phyloP scores from a whole-genome alignment of 1,284 basidiomycete species.

The Fomitopsis palustris region DNA sequence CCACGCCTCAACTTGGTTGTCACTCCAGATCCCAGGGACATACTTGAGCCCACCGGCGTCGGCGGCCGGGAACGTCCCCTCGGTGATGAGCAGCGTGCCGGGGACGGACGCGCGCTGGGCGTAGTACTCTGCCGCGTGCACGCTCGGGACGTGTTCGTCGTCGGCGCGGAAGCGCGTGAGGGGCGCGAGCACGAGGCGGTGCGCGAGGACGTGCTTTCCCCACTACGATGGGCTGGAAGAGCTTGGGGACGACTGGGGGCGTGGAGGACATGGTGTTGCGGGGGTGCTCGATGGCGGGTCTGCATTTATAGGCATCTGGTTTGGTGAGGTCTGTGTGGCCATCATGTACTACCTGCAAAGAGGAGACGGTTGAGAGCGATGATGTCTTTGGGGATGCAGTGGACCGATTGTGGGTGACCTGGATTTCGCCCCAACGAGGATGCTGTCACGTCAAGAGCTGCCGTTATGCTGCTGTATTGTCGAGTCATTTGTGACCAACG shows the following conservation, averaged over 20 bases:
- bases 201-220: constrained; percentile 38
- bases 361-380: no score
- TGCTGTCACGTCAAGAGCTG: no score
- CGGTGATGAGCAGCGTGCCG: constrained; percentile 47
- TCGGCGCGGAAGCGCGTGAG: constrained; percentile 39
- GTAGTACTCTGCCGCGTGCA: constrained; percentile 42
- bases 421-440: no score
- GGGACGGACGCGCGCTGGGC: constrained; percentile 38
- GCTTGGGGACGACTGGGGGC: constrained; percentile 19
- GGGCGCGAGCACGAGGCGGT: constrained; percentile 47
- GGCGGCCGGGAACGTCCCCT: constrained; percentile 40
- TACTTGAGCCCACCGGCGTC: constrained; percentile 35
- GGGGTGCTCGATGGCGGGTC: no score
- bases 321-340: no score
- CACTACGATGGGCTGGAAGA: constrained; percentile 44
- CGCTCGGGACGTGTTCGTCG: constrained; percentile 22
- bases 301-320: no score
- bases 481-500: no score
- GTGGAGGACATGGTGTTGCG: no score
- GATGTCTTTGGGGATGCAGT: no score
- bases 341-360: no score
- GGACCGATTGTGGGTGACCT: no score
- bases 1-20: constrained; percentile 45
- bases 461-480: no score
- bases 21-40: constrained; percentile 42